Conservation (phyloP, 495 filamentous ascomycete genomes). For the Aspergillus nidulans region DNA sequence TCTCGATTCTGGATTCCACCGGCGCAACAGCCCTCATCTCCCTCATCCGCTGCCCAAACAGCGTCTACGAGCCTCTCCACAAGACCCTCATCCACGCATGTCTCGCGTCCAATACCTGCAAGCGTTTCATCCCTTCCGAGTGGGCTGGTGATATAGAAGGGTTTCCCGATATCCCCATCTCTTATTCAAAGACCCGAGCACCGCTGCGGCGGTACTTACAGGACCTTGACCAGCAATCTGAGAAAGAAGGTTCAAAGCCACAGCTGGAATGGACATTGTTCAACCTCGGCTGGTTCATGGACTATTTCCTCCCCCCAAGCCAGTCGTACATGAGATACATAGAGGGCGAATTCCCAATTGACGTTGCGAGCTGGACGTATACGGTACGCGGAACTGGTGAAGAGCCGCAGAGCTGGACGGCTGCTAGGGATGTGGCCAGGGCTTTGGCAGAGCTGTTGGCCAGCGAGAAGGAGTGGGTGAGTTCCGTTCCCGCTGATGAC, state of each 20-base stretch:
- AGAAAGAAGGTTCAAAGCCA: background rate
- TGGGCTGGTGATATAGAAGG: conserved; percentile 21
- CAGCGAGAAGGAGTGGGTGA: background rate
- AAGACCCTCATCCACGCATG: conserved; percentile 16
- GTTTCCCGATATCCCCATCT: conserved; percentile 14
- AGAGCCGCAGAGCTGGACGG: conserved; percentile 1
- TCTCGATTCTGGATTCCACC: conserved; percentile 2
- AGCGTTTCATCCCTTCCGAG: conserved; percentile 26
- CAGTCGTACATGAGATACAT: conserved; percentile 7
- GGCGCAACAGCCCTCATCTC: conserved; percentile 10
- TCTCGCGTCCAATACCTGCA: conserved; percentile 9
- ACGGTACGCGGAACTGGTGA: conserved; percentile 4
- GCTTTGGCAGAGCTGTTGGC: conserved; percentile 7
- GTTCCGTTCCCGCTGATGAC: background rate
- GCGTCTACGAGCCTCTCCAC: conserved; percentile 7
- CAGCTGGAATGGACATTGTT: conserved; percentile 20
- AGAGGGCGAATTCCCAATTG: conserved; percentile 8
- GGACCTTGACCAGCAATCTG: background rate
- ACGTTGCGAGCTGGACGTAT: background rate
- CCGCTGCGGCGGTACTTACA: conserved; percentile 17
- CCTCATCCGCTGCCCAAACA: conserved; percentile 7
- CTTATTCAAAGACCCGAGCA: conserved; percentile 13
- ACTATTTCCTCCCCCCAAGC: conserved; percentile 22
- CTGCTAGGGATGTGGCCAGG: conserved; percentile 7
- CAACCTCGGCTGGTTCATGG: conserved; percentile 22